Evolutionary conservation across 257 asterid species (phyloP).

Genomic region (Salvia rosmarinus): DNA sequence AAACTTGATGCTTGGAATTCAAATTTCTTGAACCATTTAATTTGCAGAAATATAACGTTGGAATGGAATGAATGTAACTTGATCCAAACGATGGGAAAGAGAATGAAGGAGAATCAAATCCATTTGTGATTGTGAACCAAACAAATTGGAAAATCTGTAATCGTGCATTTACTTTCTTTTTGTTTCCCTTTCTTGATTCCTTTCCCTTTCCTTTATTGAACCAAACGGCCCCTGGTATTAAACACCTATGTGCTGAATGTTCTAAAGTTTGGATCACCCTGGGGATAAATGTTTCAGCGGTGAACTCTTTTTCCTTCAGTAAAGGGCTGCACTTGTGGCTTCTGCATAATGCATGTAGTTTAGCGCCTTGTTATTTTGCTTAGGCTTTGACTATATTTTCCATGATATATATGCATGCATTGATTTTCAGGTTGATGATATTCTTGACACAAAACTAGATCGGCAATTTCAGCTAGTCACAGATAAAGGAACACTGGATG

Average conservation of each 20-base stretch:
- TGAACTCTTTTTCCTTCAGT: not conserved
- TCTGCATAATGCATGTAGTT: not conserved
- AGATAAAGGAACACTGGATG: conserved; percentile 97
- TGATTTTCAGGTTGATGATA: conserved; percentile 82
- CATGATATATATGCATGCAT: not conserved
- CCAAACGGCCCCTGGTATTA: not conserved
- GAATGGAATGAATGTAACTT: too few relatives aligned
- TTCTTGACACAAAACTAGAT: conserved; percentile 87
- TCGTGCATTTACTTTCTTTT: too few relatives aligned
- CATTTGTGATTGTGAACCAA: too few relatives aligned
- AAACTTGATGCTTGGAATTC: too few relatives aligned
- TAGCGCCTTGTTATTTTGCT: conserved; percentile 5
- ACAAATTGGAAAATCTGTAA: too few relatives aligned
- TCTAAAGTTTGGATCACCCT: not conserved
- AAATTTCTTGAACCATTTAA: too few relatives aligned
- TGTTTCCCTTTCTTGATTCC: too few relatives aligned
- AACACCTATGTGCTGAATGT: not conserved
- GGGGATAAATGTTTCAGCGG: not conserved
- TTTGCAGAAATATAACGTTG: too few relatives aligned
- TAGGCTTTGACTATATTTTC: not conserved
- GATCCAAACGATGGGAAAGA: too few relatives aligned
- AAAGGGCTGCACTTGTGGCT: not conserved
- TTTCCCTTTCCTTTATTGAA: too few relatives aligned
- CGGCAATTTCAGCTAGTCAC: conserved; percentile 79
- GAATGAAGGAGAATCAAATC: too few relatives aligned